A percentile compares a stretch with the other conserved stretches of the same genome.
These are phyloP conservation scores for Tetrahymena malaccensis DNA, from an alignment of 73 alveolate genomes.

Conservation along the genomic window DNA sequence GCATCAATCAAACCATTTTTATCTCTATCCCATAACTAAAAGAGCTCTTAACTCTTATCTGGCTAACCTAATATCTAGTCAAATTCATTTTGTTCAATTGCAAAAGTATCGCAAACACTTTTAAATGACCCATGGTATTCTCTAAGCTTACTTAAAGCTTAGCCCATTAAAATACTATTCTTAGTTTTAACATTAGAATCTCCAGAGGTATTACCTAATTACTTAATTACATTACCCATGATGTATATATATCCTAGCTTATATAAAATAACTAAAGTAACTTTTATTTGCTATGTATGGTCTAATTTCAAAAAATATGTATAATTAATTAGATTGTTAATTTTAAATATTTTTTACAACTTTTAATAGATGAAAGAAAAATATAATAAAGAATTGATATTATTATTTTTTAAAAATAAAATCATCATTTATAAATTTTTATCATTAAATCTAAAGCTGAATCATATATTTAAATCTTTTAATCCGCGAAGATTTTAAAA, in stretches of 20 bases:
- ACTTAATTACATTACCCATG: neutral
- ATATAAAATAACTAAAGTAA: neutral
- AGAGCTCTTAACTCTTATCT: conserved; percentile 59
- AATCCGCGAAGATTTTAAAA: neutral
- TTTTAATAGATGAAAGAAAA: neutral
- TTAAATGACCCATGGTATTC: conserved; percentile 93
- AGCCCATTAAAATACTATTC: neutral
- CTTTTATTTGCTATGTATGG: neutral
- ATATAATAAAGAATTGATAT: neutral
- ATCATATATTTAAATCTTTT: neutral
- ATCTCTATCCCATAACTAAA: conserved; percentile 91
- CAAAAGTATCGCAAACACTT: conserved; percentile 89
- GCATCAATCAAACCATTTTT: conserved; percentile 93
- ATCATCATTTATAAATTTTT: neutral
- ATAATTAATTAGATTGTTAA: neutral
- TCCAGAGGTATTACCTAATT: neutral
- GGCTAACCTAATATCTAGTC: conserved; percentile 82
- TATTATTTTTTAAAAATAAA: neutral
- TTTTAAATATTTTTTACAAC: neutral
- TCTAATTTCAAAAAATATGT: neutral
- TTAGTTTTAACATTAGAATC: neutral
- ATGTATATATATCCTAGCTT: neutral
- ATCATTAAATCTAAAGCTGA: neutral
- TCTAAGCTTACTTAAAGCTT: conserved; percentile 57
- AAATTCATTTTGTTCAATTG: conserved; percentile 85